These are phyloP conservation scores for Piedraia hortae DNA, from an alignment of 2,329 filamentous ascomycete genomes.

Conservation along the genomic window DNA sequence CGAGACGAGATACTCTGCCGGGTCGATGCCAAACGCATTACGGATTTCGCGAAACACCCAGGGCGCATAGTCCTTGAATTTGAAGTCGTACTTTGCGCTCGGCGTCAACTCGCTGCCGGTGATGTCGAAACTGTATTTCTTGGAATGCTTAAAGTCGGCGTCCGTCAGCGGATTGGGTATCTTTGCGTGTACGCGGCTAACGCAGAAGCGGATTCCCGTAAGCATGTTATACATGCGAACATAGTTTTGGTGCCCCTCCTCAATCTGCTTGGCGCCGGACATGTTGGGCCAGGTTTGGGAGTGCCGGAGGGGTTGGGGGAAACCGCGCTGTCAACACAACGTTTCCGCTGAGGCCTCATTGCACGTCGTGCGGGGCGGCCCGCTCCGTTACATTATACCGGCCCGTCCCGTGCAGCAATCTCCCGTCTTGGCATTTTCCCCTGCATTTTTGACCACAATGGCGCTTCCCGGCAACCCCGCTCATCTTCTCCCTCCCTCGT, in stretches of 20 bases:
- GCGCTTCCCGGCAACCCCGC: constrained; percentile 30
- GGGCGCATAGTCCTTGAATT: constrained; percentile 99
- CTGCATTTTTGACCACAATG: no score
- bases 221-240: constrained; percentile 79
- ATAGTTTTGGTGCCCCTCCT: constrained; percentile 72
- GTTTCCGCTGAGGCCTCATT: no score
- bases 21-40: constrained; percentile 66
- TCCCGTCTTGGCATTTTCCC: constrained; percentile 1
- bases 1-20: constrained; percentile 93
- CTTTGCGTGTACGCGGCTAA: constrained; percentile 90
- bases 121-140: constrained; percentile 98
- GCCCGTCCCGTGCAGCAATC: neutral
- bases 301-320: no score
- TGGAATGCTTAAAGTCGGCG: constrained; percentile 74
- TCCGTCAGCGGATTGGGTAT: constrained; percentile 72
- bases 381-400: no score
- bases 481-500: constrained; percentile 60
- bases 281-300: no score
- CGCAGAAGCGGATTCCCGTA: constrained; percentile 89
- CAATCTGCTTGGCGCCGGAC: constrained; percentile 97
- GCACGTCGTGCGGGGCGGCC: no score
- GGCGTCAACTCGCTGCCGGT: constrained; percentile 93
- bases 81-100: constrained; percentile 98
- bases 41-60: constrained; percentile 94
- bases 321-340: no score